Evolutionary conservation across 208 protist genomes (phyloP), one percentile per base, ranked within the genome.

Genomic region (Acanthamoeba healyi): DNA sequence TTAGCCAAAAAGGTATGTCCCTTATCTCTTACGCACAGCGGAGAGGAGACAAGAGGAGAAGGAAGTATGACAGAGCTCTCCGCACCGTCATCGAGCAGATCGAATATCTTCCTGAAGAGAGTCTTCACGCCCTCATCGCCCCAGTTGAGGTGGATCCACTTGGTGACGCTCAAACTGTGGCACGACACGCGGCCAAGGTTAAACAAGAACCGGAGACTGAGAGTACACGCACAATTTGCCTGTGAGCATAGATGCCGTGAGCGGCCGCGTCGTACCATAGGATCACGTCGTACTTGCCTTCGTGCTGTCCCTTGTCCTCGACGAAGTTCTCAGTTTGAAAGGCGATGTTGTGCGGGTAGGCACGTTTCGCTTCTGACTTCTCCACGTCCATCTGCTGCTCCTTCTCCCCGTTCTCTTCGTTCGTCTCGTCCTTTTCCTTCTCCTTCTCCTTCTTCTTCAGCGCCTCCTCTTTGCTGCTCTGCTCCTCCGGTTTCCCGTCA

Each of bases 81-180:
- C 51, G 67, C 61, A 54, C 86, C 82, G 12, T 40, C 46, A 34
- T 61, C 49, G 7, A 97, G 88, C 7, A 94, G 44, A 7, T 96
- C 42, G 46, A 90, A 95, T 29, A 97, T 49, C 51, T 93, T 94
- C 5, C 58, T 29, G 81, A 97, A 97, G 19, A 97, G 54, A 2
- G 32, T 65, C 40, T 94, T 89, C 14, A 97, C 19, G 22, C 95
- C 96, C 17, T 95, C 56, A 51, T 97, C 96, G 2, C 96, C 96
- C 63, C 86, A 95, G 84, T 97, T 97, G 6, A 97, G 92, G 61
- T 97, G 96, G 24, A 97, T 90, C 96, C 96, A 97, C 86, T 97
- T 97, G 26, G 95, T 96, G 32, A 97, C 74, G 70, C 95, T 97
- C 22, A 97, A 91, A 77, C 96, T 96, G 24, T 95, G 32, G 44